Base-by-base conservation (phyloP, 176 grass and related monocot species). In the Phragmites australis region DNA sequence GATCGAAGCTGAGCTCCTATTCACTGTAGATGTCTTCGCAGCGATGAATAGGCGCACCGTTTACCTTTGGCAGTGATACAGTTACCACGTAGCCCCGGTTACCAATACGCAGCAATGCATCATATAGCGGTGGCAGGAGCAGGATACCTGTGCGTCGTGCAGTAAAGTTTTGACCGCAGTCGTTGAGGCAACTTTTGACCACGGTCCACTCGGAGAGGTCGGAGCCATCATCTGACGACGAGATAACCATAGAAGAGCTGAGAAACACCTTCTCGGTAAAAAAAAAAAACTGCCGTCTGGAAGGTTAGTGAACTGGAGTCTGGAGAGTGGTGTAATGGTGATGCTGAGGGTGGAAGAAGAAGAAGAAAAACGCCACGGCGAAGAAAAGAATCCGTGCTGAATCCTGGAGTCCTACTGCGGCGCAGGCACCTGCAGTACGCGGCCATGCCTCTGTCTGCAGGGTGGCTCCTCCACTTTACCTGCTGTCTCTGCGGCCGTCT, bases 111-210 rank as follows among this genome's bases (percentile, higher is more conserved):
- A 9, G 43, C 22, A 27, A 18, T 18, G n/a, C 3, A 9, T 42
- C 9, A 9, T 14, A 5, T 29, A 14, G 48, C 0, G 9, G 0
- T 34, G 23, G 29, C 69, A 13, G 29, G 46, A 13, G 72, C 51
- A 55, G 34, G 55, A 5, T 44, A 58, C 43, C 25, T 58, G 56
- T 31, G 43, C 76, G 45, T 79, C 60, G 76, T 52, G 80, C 56
- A 82, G 44, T 11, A 63, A 4, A 19, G 42, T 14, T 41, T 82
- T 82, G 80, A 82, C 80, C 56, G 43, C 44, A 48, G 68, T 40
- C 78, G 41, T 65, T 2, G 58, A 18, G 52, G 22, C n/a, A 16
- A 9, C n/a, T 0, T 17, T 79, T 66, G 76, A 66, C 76, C 60
- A 1, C 13, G 30, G 76, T 40, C 44, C 59, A 49, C 49, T 40